Conservation (phyloP, 2,329 filamentous ascomycete genomes). For the Monilinia fructigena region DNA sequence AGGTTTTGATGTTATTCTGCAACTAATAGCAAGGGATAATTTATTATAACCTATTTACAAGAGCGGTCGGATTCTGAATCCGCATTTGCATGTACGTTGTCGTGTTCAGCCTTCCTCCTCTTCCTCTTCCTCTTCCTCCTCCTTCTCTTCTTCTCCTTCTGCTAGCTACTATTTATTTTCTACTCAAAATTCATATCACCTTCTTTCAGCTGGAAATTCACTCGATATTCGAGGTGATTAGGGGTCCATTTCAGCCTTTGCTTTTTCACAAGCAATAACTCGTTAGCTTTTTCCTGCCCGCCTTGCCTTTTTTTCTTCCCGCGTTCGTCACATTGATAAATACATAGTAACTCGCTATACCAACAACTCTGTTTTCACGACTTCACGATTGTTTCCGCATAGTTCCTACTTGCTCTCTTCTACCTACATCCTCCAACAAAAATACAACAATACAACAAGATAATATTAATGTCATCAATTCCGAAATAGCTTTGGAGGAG, state of each 20-base stretch:
- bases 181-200: background rate
- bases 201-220: slow-evolving; percentile 4
- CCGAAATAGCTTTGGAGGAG: slow-evolving; percentile 8
- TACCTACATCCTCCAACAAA: background rate
- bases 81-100: slow-evolving; percentile 1
- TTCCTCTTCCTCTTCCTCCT: too few species aligned
- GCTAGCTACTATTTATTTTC: background rate
- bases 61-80: background rate
- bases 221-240: slow-evolving; percentile 10
- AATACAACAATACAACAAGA: slow-evolving; percentile 6
- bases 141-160: background rate
- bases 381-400: slow-evolving; percentile 8
- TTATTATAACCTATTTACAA: background rate
- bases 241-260: slow-evolving; percentile 10
- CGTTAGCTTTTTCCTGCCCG: background rate
- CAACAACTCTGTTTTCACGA: slow-evolving; percentile 11
- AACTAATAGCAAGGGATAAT: background rate
- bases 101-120: background rate
- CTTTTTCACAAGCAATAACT: background rate
- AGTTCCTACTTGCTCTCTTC: slow-evolving; percentile 15
- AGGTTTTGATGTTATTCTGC: slow-evolving; percentile 10
- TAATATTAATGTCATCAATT: slow-evolving; percentile 20
- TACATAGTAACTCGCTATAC: background rate
- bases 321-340: slow-evolving; percentile 3
- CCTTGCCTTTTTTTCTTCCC: background rate